Percentiles rank a stretch among this genome's conserved stretches.
Conservation (phyloP, 179 eudicot species). For the Silene vulgaris region DNA sequence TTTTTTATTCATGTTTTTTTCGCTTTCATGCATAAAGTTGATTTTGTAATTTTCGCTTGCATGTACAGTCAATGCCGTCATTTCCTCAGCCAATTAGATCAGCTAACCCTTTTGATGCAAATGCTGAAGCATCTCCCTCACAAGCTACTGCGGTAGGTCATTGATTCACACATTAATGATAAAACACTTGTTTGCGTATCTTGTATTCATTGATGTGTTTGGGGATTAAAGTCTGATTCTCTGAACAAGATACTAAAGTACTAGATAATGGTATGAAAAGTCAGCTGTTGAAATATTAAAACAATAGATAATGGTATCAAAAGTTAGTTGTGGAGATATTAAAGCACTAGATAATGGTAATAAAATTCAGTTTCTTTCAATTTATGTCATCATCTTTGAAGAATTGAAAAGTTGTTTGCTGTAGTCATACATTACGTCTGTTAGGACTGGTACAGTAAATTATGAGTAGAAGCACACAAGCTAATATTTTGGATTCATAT, state of each 20-base stretch:
- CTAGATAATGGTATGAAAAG: background rate
- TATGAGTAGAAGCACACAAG: background rate
- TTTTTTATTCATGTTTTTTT: background rate
- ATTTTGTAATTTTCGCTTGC: slow-evolving; percentile 12
- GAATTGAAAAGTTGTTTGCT: background rate
- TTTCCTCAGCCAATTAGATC: slow-evolving; percentile 47
- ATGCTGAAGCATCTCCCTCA: slow-evolving; percentile 44
- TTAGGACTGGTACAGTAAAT: background rate
- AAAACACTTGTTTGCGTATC: background rate
- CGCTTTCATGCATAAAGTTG: background rate
- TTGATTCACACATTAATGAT: background rate
- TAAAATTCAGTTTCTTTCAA: background rate
- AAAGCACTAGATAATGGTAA: background rate
- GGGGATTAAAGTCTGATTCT: background rate
- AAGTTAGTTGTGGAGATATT: background rate
- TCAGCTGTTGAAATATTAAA: background rate
- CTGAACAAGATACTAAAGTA: background rate
- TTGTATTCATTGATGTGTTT: slow-evolving; percentile 3
- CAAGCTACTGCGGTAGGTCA: slow-evolving; percentile 57
- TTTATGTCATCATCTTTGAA: background rate
- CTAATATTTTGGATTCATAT: background rate
- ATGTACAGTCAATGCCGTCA: slow-evolving; percentile 48
- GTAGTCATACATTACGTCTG: background rate
- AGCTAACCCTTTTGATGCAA: slow-evolving; percentile 72
- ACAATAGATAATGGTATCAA: background rate